Percentiles rank a stretch among this genome's conserved stretches.
These are phyloP conservation scores for Cordyceps cateniannulata DNA, from an alignment of 2,329 filamentous ascomycete species.

Conservation along the genomic window DNA sequence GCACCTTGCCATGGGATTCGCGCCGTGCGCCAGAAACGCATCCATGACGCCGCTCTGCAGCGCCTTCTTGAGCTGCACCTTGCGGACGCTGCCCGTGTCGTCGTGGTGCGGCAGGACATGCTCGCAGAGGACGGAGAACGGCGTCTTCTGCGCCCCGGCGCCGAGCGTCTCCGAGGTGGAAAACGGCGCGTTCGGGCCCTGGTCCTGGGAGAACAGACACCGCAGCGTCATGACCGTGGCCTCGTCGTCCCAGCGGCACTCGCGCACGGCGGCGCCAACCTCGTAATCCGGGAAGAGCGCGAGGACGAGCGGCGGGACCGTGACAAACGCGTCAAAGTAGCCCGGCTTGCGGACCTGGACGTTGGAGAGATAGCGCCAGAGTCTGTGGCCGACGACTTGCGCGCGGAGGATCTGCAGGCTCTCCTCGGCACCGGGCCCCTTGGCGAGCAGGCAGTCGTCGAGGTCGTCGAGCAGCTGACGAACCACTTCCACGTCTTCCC, in stretches of 20 bases:
- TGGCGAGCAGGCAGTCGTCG: background rate
- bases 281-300: background rate
- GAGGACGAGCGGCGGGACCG: background rate
- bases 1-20: background rate
- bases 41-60: background rate
- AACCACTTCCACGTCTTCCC: background rate
- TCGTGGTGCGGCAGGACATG: constrained; percentile 2
- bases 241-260: constrained; percentile 2
- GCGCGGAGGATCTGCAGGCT: constrained; percentile 1
- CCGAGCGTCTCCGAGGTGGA: constrained; percentile 3
- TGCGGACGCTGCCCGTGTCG: background rate
- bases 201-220: background rate
- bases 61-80: background rate
- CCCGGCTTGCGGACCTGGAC: background rate
- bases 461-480: background rate
- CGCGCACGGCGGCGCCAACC: background rate
- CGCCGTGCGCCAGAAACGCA: background rate
- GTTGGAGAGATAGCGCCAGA: background rate
- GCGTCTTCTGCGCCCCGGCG: background rate
- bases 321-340: background rate
- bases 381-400: background rate
- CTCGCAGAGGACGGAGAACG: constrained; percentile 3
- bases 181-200: background rate
- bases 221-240: background rate
- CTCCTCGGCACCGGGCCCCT: constrained; percentile 2